A percentile compares a stretch with the other conserved stretches of the same genome.
These are phyloP conservation scores for Tricholoma furcatifolium DNA, from an alignment of 768 basidiomycete species.

Conservation along the genomic window DNA sequence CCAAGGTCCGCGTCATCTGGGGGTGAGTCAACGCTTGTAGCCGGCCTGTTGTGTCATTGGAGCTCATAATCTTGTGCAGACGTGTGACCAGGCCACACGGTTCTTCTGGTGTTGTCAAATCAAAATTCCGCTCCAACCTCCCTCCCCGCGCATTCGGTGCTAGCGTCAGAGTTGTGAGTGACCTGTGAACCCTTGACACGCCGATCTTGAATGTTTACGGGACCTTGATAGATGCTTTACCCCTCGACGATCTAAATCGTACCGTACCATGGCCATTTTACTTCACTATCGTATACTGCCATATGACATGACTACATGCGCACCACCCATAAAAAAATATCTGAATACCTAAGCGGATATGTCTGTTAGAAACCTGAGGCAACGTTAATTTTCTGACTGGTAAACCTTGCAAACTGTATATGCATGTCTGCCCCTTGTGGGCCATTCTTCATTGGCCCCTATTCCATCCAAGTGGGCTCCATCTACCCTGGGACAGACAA, in stretches of 20 bases:
- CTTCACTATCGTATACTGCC: conserved; percentile 40
- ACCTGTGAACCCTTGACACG: neutral
- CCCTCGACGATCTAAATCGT: conserved; percentile 75
- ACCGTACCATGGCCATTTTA: conserved; percentile 33
- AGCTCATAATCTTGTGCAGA: conserved; percentile 34
- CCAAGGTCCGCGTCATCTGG: conserved; percentile 98
- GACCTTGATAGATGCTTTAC: conserved; percentile 75
- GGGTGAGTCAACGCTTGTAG: conserved; percentile 54
- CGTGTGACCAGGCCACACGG: conserved; percentile 94
- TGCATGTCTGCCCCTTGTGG: no score
- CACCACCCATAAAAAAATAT: conserved; percentile 9
- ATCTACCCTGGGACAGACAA: no score
- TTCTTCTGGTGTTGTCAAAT: conserved; percentile 92
- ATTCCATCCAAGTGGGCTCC: no score
- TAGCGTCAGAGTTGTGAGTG: conserved; percentile 82
- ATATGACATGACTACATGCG: conserved; percentile 46
- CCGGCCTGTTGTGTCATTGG: neutral
- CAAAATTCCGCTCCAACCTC: conserved; percentile 94
- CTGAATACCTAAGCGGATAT: conserved; percentile 1
- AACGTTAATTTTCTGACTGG: no score
- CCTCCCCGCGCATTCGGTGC: conserved; percentile 95
- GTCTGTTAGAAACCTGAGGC: neutral
- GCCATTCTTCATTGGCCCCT: neutral
- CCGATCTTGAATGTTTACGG: conserved; percentile 7
- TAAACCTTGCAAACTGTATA: no score